Base-by-base conservation (phyloP, 352 stramenopile species). In the Globisporangium yorkense region DNA sequence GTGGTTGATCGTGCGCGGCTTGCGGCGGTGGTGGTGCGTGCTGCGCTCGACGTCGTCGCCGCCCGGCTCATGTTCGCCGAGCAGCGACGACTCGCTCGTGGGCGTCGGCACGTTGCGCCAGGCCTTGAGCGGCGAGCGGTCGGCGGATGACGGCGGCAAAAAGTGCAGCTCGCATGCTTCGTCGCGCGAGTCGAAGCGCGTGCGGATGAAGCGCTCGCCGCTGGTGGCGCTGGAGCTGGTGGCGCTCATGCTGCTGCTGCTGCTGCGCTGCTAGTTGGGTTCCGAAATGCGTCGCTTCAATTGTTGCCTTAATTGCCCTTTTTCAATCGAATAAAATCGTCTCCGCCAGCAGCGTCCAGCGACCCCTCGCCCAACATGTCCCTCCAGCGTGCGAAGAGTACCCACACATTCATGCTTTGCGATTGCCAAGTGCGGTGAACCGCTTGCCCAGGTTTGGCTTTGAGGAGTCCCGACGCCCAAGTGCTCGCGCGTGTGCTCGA, bases 1-100 rank as follows among this genome's bases (percentile, higher is more conserved):
- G 72, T 87, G 80, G 71, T 82, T 91, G 60, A 94, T 89, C 20
- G 80, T 92, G 29, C 84, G 82, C 31, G 63, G 44, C 61, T 87
- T 85, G 46, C 61, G 58, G 7, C 64, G 71, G 12, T 43, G 43
- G 6, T 63, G 59, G 53, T 24, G 18, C 9, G 29, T 27, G 12
- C 13, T 31, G 31, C n/a, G 29, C 18, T 29, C 33, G 9, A 37
- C 56, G 39, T n/a, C 57, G 29, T 54, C 39, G 46, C 46, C 59
- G 16, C 68, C 63, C 47, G 56, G 64, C 6, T 61, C 39, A 37
- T 68, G 59, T 15, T 80, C 72, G 54, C 67, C 76, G 2, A 88
- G 53, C 27, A 86, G 45, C 27, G 75, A 63, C 12, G 68, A 61
- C n/a, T 33, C 24, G 9, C 64, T 70, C 37, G 76, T 37, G 2